phyloP scores from a whole-genome alignment of 2,329 filamentous ascomycete genomes.

The Pseudogymnoascus sp. region DNA sequence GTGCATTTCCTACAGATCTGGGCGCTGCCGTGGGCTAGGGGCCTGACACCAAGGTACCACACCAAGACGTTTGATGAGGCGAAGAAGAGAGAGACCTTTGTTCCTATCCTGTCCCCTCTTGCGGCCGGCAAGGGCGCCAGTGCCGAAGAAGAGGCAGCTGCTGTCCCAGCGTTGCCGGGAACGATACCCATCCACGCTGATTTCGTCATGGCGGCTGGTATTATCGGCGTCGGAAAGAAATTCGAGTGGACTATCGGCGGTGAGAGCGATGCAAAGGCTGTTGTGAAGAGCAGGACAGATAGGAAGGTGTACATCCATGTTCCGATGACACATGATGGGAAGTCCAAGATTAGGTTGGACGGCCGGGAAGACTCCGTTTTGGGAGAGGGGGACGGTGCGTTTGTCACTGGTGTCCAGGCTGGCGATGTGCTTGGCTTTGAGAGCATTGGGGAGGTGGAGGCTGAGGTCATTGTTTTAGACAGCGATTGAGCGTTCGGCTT shows the following conservation, averaged over 20 bases:
- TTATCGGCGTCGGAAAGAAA: conserved; percentile 55
- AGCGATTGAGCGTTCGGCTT: not conserved
- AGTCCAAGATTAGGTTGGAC: conserved; percentile 61
- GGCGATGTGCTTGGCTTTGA: conserved; percentile 58
- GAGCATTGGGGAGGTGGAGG: conserved; percentile 59
- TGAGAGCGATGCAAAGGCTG: conserved; percentile 32
- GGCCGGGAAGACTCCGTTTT: conserved; percentile 59
- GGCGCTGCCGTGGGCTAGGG: conserved; percentile 68
- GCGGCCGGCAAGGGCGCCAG: conserved; percentile 57
- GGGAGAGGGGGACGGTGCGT: conserved; percentile 73
- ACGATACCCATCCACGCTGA: conserved; percentile 81
- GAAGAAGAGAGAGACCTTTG: conserved; percentile 60
- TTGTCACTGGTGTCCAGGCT: conserved; percentile 55
- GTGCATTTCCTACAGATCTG: conserved; percentile 88
- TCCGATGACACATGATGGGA: conserved; percentile 69
- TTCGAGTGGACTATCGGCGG: conserved; percentile 67
- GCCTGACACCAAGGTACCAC: conserved; percentile 67
- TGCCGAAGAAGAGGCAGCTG: conserved; percentile 53
- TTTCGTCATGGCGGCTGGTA: conserved; percentile 71
- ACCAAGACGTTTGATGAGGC: conserved; percentile 66
- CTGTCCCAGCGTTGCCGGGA: conserved; percentile 50
- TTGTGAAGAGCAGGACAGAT: conserved; percentile 43
- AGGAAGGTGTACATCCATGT: conserved; percentile 74
- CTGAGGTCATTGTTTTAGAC: conserved; percentile 61
- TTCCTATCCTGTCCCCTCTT: conserved; percentile 68